Evolutionary conservation across 129 eudicot genomes (phyloP).

Genomic region (Glebionis coronaria): DNA sequence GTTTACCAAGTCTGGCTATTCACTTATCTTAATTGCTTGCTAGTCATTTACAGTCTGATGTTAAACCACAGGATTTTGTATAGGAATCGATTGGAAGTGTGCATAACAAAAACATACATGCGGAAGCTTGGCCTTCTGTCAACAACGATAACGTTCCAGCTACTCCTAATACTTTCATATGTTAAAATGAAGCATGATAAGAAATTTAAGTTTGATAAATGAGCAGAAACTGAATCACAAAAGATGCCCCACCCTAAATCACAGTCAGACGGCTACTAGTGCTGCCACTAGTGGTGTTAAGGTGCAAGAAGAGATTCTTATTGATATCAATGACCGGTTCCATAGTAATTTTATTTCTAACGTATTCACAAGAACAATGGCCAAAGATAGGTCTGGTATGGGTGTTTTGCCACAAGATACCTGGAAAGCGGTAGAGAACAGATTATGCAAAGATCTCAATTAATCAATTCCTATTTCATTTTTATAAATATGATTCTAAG

Average conservation of each 20-base stretch:
- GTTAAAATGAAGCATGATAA: constrained; percentile 22
- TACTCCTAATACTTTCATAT: constrained; percentile 21
- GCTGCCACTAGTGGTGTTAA: constrained; percentile 24
- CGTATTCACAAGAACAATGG: constrained; percentile 72
- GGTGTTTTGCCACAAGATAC: no score
- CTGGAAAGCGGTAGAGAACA: no score
- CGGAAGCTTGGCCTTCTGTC: constrained; percentile 2
- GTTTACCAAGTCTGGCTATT: constrained; percentile 88
- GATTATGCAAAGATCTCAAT: no score
- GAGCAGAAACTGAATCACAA: constrained; percentile 31
- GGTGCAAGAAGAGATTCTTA: constrained; percentile 54
- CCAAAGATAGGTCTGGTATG: no score
- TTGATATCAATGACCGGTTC: constrained; percentile 91
- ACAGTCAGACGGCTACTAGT: constrained; percentile 28
- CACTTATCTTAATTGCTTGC: constrained; percentile 65
- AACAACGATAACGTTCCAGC: constrained; percentile 26
- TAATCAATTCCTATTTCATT: no score
- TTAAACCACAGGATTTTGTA: constrained; percentile 38
- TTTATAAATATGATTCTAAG: no score
- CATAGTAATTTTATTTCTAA: constrained; percentile 92
- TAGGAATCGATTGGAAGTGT: constrained; percentile 35
- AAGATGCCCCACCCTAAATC: constrained; percentile 33
- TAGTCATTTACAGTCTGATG: constrained; percentile 48
- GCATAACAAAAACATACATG: constrained; percentile 11
- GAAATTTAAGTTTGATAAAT: constrained; percentile 30